Percentiles rank a stretch among this genome's conserved stretches.
Evolutionary conservation across 176 grass and related monocot species (phyloP).

Genomic region (Thinopyrum elongatum): DNA sequence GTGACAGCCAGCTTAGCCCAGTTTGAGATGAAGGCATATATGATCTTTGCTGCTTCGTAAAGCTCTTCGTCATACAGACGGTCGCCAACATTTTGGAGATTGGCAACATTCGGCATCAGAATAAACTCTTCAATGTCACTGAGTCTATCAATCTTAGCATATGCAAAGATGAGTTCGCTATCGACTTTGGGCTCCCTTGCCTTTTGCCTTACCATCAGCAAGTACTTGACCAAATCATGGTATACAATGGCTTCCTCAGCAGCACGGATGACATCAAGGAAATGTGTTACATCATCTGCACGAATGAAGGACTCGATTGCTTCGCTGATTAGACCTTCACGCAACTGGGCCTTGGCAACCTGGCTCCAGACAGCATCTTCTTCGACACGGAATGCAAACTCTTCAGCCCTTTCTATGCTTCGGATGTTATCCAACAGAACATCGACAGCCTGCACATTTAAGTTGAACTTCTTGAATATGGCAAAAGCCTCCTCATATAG

Average conservation of each 20-base stretch:
- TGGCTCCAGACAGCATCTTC: conserved; percentile 99
- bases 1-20: conserved; percentile 96
- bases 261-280: conserved; percentile 85
- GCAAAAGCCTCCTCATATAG: conserved; percentile 96
- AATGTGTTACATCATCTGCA: conserved; percentile 83
- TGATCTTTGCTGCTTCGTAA: conserved; percentile 99
- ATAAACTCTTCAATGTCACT: conserved; percentile 98
- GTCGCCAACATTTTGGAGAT: conserved; percentile 95
- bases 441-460: conserved; percentile 96
- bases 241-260: conserved; percentile 83
- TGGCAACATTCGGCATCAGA: conserved; percentile 98
- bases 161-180: conserved; percentile 92
- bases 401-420: conserved; percentile 95
- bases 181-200: conserved; percentile 79
- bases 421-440: conserved; percentile 85
- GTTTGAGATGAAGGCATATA: conserved; percentile 98
- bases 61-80: conserved; percentile 88
- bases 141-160: conserved; percentile 90
- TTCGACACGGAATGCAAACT: conserved; percentile 96
- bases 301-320: conserved; percentile 98
- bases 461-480: conserved; percentile 99
- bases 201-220: conserved; percentile 94
- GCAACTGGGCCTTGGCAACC: conserved; percentile 95
- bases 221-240: conserved; percentile 75
- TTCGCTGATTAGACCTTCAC: conserved; percentile 88